Conservation (phyloP, 129 eudicot species). For the Cynara cardunculus region DNA sequence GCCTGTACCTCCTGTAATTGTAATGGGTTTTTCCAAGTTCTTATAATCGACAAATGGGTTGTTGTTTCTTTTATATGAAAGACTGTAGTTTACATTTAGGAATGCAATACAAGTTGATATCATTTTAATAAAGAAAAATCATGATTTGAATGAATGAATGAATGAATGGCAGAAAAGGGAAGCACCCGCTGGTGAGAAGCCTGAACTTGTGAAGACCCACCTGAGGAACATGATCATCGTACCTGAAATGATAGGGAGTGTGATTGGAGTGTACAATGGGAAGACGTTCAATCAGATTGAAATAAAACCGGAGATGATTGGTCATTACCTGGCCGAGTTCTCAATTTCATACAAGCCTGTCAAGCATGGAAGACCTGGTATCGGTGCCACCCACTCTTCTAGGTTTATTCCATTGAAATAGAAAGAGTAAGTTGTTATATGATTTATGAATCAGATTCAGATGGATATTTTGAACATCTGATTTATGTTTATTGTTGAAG, state of each 20-base stretch:
- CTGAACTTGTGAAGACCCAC: slow-evolving; percentile 55
- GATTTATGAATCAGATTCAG: no score
- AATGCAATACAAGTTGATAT: not conserved
- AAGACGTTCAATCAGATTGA: slow-evolving; percentile 61
- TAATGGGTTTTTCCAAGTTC: no score
- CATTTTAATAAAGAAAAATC: no score
- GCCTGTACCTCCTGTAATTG: no score
- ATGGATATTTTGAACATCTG: no score
- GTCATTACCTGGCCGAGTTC: slow-evolving; percentile 65
- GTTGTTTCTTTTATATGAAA: no score
- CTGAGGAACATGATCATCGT: slow-evolving; percentile 66
- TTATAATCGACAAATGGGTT: no score
- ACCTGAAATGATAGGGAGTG: slow-evolving; percentile 68
- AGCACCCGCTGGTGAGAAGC: slow-evolving; percentile 65
- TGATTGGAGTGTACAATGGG: slow-evolving; percentile 64
- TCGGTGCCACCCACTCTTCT: slow-evolving; percentile 75
- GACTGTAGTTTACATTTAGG: not conserved
- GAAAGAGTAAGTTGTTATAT: no score
- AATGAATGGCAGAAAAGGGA: slow-evolving; percentile 49
- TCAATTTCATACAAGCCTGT: slow-evolving; percentile 74
- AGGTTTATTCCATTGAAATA: slow-evolving; percentile 63
- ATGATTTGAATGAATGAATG: no score
- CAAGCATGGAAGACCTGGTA: slow-evolving; percentile 80
- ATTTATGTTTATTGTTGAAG: not conserved
- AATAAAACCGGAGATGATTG: slow-evolving; percentile 69